A percentile compares a stretch with the other conserved stretches of the same genome.
Conservation (phyloP, 331 rosid genomes). For the Saraca asoca region DNA sequence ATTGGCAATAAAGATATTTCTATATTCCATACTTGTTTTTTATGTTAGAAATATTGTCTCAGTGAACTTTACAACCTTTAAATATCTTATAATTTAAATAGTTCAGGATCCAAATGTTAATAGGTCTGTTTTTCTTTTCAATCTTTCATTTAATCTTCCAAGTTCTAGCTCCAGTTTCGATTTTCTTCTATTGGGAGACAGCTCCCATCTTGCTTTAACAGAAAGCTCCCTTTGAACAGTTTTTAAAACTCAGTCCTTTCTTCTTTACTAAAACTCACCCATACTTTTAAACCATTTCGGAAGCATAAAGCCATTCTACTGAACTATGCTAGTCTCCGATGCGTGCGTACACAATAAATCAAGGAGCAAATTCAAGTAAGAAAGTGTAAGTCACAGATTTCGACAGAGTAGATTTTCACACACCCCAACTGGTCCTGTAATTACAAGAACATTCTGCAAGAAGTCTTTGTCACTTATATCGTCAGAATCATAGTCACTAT, state of each 20-base stretch:
- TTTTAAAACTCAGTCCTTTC: background rate
- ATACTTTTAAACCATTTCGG: slow-evolving; percentile 19
- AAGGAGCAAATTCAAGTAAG: slow-evolving; percentile 25
- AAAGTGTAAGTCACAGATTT: slow-evolving; percentile 14
- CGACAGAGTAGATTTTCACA: slow-evolving; percentile 27
- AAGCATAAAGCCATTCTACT: slow-evolving; percentile 7
- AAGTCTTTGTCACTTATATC: slow-evolving; percentile 48
- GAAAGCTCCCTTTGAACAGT: slow-evolving; percentile 23
- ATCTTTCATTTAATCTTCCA: slow-evolving; percentile 7
- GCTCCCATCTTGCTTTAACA: slow-evolving; percentile 18
- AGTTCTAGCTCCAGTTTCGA: slow-evolving; percentile 6
- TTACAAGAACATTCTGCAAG: slow-evolving; percentile 76
- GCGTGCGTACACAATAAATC: slow-evolving; percentile 21
- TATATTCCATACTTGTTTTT: too few relatives aligned
- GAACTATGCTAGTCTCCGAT: slow-evolving; percentile 26
- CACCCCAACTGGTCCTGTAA: slow-evolving; percentile 93
- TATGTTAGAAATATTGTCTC: too few relatives aligned
- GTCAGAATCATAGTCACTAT: slow-evolving; percentile 66
- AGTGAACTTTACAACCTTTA: too few relatives aligned
- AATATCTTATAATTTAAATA: too few relatives aligned
- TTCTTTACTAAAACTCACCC: slow-evolving; percentile 2
- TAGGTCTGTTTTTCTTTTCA: slow-evolving; percentile 9
- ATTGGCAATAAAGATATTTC: too few relatives aligned
- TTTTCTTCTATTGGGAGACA: background rate
- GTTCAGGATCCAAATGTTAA: too few relatives aligned